A percentile compares a stretch with the other conserved stretches of the same genome.
Conservation (phyloP, 345 rosid genomes). For the Heritiera littoralis region DNA sequence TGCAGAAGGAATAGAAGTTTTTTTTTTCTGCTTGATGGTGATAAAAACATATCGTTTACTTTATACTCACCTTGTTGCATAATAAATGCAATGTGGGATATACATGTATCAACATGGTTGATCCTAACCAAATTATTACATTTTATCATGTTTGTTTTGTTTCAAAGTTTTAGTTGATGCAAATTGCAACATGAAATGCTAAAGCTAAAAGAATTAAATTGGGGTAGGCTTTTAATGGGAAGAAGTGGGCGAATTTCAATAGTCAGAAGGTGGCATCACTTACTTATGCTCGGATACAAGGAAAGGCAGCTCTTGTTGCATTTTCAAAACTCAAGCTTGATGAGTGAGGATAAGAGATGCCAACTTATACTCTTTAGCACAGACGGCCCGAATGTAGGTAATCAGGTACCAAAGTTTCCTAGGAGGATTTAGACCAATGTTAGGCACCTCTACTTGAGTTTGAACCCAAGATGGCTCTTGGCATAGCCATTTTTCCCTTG, state of each 20-base stretch:
- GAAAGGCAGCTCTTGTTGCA: constrained; percentile 68
- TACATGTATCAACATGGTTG: constrained; percentile 72
- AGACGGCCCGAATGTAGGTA: constrained; percentile 73
- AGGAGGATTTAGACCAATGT: background rate
- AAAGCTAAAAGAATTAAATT: constrained; percentile 15
- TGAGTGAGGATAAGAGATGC: constrained; percentile 79
- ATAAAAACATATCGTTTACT: background rate
- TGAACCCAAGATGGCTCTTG: background rate
- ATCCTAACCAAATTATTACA: constrained; percentile 51
- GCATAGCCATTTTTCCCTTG: too few relatives aligned
- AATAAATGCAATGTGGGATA: constrained; percentile 76
- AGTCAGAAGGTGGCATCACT: constrained; percentile 75
- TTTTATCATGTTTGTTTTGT: constrained; percentile 48
- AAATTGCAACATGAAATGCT: background rate
- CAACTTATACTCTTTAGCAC: constrained; percentile 73
- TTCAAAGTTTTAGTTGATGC: background rate
- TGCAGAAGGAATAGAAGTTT: background rate
- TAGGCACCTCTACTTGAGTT: background rate
- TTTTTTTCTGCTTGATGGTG: background rate
- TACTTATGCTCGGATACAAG: constrained; percentile 80
- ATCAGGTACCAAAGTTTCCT: constrained; percentile 48
- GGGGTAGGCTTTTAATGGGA: constrained; percentile 64
- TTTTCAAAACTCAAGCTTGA: constrained; percentile 81
- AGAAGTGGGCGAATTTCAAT: constrained; percentile 87
- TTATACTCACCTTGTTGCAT: constrained; percentile 35